These are phyloP conservation scores for Pterulicium gracile DNA, from an alignment of 1,284 basidiomycete species.

Conservation along the genomic window DNA sequence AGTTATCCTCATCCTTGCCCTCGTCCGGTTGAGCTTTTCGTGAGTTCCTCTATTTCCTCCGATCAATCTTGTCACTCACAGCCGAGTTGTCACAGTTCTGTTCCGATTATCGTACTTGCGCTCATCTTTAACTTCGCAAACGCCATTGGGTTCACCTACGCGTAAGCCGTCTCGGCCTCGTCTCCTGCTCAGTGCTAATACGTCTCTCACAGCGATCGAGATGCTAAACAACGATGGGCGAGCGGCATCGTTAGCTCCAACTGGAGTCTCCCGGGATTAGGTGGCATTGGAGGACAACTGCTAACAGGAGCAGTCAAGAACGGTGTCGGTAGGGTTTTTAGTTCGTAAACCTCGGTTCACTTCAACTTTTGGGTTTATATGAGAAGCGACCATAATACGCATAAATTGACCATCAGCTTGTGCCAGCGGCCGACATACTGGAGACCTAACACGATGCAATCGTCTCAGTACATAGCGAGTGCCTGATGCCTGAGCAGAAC, in stretches of 20 bases:
- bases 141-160: slow-evolving; percentile 87
- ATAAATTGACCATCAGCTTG: neutral
- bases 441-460: neutral
- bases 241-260: slow-evolving; percentile 49
- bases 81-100: slow-evolving; percentile 39
- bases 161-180: slow-evolving; percentile 34
- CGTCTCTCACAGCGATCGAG: slow-evolving; percentile 55
- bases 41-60: slow-evolving; percentile 26
- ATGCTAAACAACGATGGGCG: slow-evolving; percentile 81
- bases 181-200: slow-evolving; percentile 6
- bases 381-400: no score
- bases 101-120: slow-evolving; percentile 82
- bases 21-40: slow-evolving; percentile 83
- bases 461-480: neutral
- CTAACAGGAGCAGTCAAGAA: slow-evolving; percentile 72
- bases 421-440: neutral
- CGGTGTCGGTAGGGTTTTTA: slow-evolving; percentile 69
- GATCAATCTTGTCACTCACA: slow-evolving; percentile 6
- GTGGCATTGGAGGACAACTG: slow-evolving; percentile 69
- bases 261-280: slow-evolving; percentile 51
- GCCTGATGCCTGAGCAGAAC: no score
- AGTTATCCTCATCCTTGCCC: slow-evolving; percentile 75
- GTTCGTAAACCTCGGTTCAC: slow-evolving; percentile 21
- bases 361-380: no score
- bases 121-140: slow-evolving; percentile 90